Evolutionary conservation across 2,329 filamentous ascomycete species (phyloP).

Genomic region (Akanthomyces lecanii): DNA sequence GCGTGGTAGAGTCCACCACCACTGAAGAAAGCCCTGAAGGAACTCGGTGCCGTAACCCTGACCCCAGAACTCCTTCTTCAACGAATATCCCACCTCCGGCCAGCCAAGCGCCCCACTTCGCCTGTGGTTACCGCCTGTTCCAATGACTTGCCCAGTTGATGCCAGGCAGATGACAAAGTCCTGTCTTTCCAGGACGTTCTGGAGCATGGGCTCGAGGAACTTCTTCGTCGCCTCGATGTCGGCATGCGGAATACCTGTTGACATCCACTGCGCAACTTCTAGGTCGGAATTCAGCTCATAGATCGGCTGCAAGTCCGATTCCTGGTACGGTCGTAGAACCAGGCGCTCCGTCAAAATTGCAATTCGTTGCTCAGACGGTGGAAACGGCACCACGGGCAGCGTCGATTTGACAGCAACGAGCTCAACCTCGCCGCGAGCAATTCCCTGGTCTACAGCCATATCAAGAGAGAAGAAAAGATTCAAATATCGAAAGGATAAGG

Average conservation of each 20-base stretch:
- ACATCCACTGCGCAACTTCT: conserved; percentile 54
- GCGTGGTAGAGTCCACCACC: conserved; percentile 42
- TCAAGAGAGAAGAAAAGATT: neutral
- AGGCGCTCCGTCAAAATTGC: conserved; percentile 45
- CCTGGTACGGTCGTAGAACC: conserved; percentile 42
- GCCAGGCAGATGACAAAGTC: conserved; percentile 45
- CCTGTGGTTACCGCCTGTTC: conserved; percentile 38
- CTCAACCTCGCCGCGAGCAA: conserved; percentile 5
- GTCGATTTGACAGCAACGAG: conserved; percentile 38
- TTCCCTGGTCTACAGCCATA: neutral
- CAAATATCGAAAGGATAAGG: neutral
- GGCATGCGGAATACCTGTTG: conserved; percentile 32
- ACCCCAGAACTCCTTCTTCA: conserved; percentile 44
- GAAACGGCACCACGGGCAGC: conserved; percentile 35
- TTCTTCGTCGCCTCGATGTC: conserved; percentile 34
- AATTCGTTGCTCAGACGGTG: conserved; percentile 28
- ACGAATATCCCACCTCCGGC: conserved; percentile 52
- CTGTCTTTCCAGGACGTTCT: conserved; percentile 44
- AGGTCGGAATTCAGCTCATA: conserved; percentile 47
- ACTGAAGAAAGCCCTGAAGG: conserved; percentile 36
- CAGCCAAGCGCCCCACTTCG: conserved; percentile 34
- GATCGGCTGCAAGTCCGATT: conserved; percentile 44
- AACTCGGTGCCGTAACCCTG: conserved; percentile 50
- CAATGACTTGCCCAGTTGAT: conserved; percentile 40
- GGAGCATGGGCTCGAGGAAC: conserved; percentile 36